A percentile compares a stretch with the other conserved stretches of the same genome.
phyloP scores from a whole-genome alignment of 2,329 filamentous ascomycete genomes.

The Fusarium pilosicola region DNA sequence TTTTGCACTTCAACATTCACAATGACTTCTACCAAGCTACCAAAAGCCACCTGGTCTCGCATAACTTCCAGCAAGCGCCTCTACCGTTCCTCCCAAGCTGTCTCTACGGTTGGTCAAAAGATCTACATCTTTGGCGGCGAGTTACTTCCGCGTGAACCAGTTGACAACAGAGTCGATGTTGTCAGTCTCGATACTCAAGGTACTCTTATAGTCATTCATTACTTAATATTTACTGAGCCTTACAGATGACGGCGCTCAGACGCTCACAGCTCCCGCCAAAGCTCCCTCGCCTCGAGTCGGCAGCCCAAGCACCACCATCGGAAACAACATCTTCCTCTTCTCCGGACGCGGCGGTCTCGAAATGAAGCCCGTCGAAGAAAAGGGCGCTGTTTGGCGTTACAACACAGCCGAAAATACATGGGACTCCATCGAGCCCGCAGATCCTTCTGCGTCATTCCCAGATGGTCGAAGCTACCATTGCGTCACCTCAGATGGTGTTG shows the following conservation, averaged over 20 bases:
- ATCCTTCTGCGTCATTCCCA: neutral
- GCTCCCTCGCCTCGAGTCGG: neutral
- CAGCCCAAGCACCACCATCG: neutral
- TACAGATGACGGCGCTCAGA: neutral
- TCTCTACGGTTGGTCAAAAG: neutral
- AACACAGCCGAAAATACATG: neutral
- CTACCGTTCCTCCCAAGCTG: neutral
- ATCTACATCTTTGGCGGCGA: slow-evolving; percentile 4
- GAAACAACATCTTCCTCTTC: neutral
- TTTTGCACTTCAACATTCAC: too few species aligned
- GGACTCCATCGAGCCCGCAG: accelerated
- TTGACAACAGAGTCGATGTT: neutral
- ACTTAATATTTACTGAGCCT: accelerated
- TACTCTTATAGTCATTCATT: too few species aligned
- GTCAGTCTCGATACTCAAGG: neutral
- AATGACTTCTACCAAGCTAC: neutral
- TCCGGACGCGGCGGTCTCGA: neutral
- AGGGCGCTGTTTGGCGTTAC: neutral
- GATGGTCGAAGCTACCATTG: slow-evolving; percentile 1
- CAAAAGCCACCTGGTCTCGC: neutral
- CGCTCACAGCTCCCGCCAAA: neutral
- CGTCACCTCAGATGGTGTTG: neutral
- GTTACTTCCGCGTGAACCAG: neutral
- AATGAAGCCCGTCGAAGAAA: neutral
- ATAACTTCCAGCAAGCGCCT: neutral